These are phyloP conservation scores for Ehretia macrophylla DNA, from an alignment of 257 asterid genomes.

Conservation along the genomic window DNA sequence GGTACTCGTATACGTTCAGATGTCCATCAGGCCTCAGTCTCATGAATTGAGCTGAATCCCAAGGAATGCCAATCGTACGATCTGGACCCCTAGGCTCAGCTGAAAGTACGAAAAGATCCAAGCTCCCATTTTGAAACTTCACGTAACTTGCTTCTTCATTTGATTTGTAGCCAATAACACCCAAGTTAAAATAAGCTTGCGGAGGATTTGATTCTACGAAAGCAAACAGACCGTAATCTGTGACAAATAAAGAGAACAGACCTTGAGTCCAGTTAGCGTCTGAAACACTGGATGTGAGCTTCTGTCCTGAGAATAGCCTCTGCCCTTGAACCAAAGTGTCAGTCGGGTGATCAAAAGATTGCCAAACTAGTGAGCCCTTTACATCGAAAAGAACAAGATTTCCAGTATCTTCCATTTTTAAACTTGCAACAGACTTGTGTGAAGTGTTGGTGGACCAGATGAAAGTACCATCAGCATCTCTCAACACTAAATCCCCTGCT, in stretches of 20 bases:
- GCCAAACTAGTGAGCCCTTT: constrained; percentile 30
- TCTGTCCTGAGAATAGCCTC: constrained; percentile 28
- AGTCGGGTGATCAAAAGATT: constrained; percentile 40
- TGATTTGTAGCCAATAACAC: background rate
- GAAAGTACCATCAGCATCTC: constrained; percentile 35
- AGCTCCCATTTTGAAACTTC: constrained; percentile 37
- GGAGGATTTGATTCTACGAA: constrained; percentile 23
- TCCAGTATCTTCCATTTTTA: constrained; percentile 37
- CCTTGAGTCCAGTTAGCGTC: constrained; percentile 27
- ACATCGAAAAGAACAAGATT: constrained; percentile 34
- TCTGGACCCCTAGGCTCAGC: constrained; percentile 20
- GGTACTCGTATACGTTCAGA: constrained; percentile 33
- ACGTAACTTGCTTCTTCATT: constrained; percentile 26
- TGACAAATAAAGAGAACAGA: constrained; percentile 17
- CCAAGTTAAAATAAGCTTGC: constrained; percentile 10
- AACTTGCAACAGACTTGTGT: constrained; percentile 24
- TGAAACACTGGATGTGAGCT: constrained; percentile 32
- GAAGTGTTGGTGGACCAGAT: constrained; percentile 49
- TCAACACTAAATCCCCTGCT: constrained; percentile 30
- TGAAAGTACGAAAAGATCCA: constrained; percentile 23
- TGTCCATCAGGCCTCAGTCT: constrained; percentile 39
- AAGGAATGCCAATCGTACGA: constrained; percentile 3
- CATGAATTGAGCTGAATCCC: constrained; percentile 33
- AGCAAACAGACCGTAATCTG: constrained; percentile 22
- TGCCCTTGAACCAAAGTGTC: constrained; percentile 42